phyloP scores from a whole-genome alignment of 2,329 filamentous ascomycete species.

The Tolypocladium endophyticum region DNA sequence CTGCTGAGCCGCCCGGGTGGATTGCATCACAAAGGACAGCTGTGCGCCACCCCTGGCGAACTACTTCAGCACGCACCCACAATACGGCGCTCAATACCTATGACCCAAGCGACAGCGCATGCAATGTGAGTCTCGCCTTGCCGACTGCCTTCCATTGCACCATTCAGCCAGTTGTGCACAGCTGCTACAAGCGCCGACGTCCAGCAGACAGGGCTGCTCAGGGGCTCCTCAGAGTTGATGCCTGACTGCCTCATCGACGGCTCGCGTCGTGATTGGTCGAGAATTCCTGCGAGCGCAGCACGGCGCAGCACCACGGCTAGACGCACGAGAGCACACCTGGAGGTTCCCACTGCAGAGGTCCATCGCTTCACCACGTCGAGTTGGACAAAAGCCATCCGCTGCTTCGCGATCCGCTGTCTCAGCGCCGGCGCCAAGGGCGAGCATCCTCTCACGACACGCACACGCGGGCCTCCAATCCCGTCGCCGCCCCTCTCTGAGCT shows the following conservation, averaged over 20 bases:
- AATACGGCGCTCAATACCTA: neutral
- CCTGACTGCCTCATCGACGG: constrained; percentile 24
- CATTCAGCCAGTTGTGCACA: neutral
- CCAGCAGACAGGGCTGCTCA: neutral
- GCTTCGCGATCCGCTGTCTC: neutral
- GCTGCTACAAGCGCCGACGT: neutral
- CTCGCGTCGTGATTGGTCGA: constrained; percentile 17
- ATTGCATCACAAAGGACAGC: neutral
- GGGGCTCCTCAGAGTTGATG: constrained; percentile 16
- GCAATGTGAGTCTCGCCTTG: neutral
- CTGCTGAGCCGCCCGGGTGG: neutral
- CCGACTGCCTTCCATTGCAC: too few species aligned
- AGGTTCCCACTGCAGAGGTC: neutral
- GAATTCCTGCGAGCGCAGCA: constrained; percentile 1
- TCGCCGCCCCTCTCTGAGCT: constrained; percentile 4
- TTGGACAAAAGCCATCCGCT: constrained; percentile 1
- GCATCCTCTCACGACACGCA: neutral
- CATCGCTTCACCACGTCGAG: neutral
- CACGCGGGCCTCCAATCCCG: constrained; percentile 4
- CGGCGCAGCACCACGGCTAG: neutral
- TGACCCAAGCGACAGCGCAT: neutral
- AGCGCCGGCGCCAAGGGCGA: neutral
- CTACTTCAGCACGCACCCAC: neutral
- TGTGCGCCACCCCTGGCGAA: neutral
- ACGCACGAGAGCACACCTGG: neutral